phyloP scores from a whole-genome alignment of 2,329 filamentous ascomycete genomes.

The Alternaria dauci region DNA sequence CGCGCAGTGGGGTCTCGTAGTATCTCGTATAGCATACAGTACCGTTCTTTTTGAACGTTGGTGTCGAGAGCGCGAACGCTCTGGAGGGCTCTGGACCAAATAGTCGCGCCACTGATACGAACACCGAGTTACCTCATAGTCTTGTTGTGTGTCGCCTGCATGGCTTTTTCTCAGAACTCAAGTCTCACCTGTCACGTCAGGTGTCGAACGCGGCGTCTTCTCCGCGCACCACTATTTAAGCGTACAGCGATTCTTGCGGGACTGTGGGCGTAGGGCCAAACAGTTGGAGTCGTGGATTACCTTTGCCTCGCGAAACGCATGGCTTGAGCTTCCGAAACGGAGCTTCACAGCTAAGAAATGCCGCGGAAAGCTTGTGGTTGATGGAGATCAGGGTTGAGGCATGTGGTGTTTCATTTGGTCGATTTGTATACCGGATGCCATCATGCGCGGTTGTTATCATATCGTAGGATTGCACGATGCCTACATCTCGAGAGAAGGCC shows the following conservation, averaged over 20 bases:
- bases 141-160: neutral
- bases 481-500: neutral
- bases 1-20: neutral
- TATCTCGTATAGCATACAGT: neutral
- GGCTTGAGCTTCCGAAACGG: conserved; percentile 2
- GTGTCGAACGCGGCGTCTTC: conserved; percentile 1
- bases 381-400: neutral
- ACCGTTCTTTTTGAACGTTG: neutral
- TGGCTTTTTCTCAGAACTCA: neutral
- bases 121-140: neutral
- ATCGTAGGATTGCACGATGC: neutral
- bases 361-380: conserved; percentile 6
- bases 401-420: neutral
- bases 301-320: conserved; percentile 2
- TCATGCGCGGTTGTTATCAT: conserved; percentile 2
- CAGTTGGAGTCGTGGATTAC: conserved; percentile 2
- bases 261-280: neutral
- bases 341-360: conserved; percentile 2
- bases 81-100: conserved; percentile 5
- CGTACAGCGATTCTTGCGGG: neutral
- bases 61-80: neutral
- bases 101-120: neutral
- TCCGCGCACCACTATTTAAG: neutral
- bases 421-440: neutral
- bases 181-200: neutral